Conservation (phyloP, 306 rosid species). For the Senna siamea region DNA sequence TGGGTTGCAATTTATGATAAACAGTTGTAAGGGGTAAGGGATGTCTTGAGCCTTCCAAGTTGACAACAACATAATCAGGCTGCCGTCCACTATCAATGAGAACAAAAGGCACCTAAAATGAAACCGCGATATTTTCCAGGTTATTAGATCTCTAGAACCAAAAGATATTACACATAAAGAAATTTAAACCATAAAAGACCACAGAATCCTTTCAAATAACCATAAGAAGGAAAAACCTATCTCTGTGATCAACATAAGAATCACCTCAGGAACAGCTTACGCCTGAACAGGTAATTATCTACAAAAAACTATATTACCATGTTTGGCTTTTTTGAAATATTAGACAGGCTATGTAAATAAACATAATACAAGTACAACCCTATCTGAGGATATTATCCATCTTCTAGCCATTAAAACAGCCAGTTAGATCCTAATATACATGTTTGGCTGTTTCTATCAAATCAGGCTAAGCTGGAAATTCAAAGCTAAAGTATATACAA, state of each 20-base stretch:
- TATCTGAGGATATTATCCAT: not conserved
- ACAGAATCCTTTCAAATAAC: constrained; percentile 24
- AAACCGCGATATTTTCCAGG: constrained; percentile 4
- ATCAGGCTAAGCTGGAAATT: not conserved
- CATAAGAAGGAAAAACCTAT: constrained; percentile 22
- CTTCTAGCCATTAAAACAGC: constrained; percentile 9
- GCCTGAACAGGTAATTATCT: constrained; percentile 26
- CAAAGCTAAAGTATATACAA: not conserved
- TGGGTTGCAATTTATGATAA: constrained; percentile 77
- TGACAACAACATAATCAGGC: constrained; percentile 62
- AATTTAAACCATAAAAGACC: constrained; percentile 12
- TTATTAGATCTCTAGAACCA: constrained; percentile 9
- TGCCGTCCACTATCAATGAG: constrained; percentile 61
- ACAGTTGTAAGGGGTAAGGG: constrained; percentile 81
- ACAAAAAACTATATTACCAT: not conserved
- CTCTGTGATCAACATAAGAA: constrained; percentile 5
- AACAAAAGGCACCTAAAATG: constrained; percentile 79
- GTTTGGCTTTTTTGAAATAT: not conserved
- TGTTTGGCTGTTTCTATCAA: constrained; percentile 8
- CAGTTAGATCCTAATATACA: constrained; percentile 5
- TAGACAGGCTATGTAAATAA: not conserved
- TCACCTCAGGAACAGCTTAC: not conserved
- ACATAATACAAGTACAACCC: constrained; percentile 1
- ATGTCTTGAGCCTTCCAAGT: constrained; percentile 74
- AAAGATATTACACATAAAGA: not conserved